These are phyloP conservation scores for Salix udensis DNA, from an alignment of 345 rosid species.

Conservation along the genomic window DNA sequence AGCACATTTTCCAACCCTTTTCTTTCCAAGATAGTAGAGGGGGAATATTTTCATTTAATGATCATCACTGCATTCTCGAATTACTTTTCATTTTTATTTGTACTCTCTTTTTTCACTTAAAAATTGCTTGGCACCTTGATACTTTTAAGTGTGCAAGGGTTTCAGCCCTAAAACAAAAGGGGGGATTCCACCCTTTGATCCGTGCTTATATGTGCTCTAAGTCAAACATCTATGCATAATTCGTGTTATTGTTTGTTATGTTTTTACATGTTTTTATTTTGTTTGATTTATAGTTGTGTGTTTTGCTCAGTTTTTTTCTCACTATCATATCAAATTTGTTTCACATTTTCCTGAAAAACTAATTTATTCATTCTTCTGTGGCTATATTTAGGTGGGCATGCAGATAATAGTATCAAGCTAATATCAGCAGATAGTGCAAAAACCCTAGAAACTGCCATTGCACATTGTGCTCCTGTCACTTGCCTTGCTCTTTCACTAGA, in stretches of 20 bases:
- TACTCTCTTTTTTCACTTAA: background rate
- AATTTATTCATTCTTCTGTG: background rate
- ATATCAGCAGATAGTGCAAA: conserved; percentile 86
- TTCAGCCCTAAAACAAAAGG: background rate
- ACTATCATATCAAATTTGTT: background rate
- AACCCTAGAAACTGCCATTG: conserved; percentile 78
- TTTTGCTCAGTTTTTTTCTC: background rate
- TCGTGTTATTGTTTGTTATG: background rate
- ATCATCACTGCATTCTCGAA: background rate
- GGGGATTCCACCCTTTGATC: background rate
- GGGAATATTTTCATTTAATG: background rate
- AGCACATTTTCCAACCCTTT: background rate
- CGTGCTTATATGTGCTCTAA: background rate
- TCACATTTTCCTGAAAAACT: background rate
- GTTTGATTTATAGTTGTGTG: background rate
- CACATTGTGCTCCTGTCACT: conserved; percentile 96
- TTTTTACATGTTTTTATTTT: background rate
- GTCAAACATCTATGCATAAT: background rate
- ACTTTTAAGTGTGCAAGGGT: background rate
- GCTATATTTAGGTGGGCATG: conserved; percentile 75
- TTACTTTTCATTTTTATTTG: background rate
- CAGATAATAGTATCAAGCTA: conserved; percentile 82
- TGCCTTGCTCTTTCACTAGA: conserved; percentile 91
- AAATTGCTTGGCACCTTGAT: background rate
- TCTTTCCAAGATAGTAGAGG: background rate